Evolutionary conservation across 2,329 filamentous ascomycete genomes (phyloP), one percentile per base, ranked within the genome.

Genomic region (Neospermospora avenae): DNA sequence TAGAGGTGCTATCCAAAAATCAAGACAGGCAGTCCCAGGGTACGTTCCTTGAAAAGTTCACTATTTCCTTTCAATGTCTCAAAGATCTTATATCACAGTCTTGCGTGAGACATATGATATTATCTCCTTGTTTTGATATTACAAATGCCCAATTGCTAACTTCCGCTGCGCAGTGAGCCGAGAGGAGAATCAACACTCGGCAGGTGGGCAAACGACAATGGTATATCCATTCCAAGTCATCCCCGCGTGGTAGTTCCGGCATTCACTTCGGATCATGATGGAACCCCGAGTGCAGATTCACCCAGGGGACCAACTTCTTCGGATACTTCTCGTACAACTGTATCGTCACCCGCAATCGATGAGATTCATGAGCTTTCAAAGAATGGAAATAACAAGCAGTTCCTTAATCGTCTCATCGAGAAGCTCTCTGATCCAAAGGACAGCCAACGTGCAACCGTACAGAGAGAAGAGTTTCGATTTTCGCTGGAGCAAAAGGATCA

Each of bases 401-500:
- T 66, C 11, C 41, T 63, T 13, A 42, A 55, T 28, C 61, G 63
- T 5, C 39, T 67, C 16, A 42, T 57, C 14, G 44, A 51, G 34
- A 52, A 46, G 7, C 20, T 48, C 7, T 35, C n/a, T 11, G 37
- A 59, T 53, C 28, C 14, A 28, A 46, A 41, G 22, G 42, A 7
- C 48, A 54, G 25, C 48, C 39, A 20, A 28, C 4, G 28, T 42
- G 22, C 37, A 13, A 49, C 31, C 5, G 44, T 49, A 4, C 44
- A 25, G 14, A 28, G 24, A 16, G 44, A 51, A 20, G 34, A 44
- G 3, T 51, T 62, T 14, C 45, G 53, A 11, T 53, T 57, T 5
- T 14, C 46, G 28, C 55, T 55, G 5, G 60, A 55, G 52, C 57
- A 58, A 53, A 59, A 39, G 20, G 49, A 49, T 20, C 39, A 54